A percentile compares a stretch with the other conserved stretches of the same genome.
phyloP scores from a whole-genome alignment of 345 rosid species.

The Anastatica hierochuntica region DNA sequence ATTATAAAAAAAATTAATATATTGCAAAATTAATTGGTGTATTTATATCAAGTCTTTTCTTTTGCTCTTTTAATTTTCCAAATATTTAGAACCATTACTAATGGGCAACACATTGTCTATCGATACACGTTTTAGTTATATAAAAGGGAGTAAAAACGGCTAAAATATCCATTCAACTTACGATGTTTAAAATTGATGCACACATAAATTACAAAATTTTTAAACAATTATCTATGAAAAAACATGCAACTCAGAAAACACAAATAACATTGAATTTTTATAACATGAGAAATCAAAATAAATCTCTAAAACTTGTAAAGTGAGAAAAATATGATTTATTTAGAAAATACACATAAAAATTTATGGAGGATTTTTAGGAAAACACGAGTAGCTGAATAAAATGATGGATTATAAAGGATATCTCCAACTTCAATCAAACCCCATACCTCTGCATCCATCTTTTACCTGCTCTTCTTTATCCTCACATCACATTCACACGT shows the following conservation, averaged over 20 bases:
- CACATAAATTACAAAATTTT: no score
- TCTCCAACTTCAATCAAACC: constrained; percentile 27
- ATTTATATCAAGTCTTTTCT: no score
- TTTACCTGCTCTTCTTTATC: constrained; percentile 27
- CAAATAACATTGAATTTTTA: no score
- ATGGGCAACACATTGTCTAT: background rate
- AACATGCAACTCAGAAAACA: no score
- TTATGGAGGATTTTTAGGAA: constrained; percentile 12
- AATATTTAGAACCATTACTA: background rate
- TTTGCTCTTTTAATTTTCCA: no score
- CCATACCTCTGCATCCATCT: constrained; percentile 30
- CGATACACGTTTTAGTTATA: background rate
- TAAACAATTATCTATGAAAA: no score
- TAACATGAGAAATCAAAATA: no score
- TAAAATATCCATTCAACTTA: no score
- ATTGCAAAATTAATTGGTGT: no score
- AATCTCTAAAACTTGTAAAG: no score
- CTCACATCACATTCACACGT: constrained; percentile 2
- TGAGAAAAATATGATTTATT: background rate
- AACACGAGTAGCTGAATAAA: background rate
- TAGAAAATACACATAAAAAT: constrained; percentile 14
- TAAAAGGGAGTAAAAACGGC: background rate
- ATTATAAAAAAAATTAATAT: no score
- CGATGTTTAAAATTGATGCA: no score
- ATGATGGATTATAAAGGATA: constrained; percentile 15